Evolutionary conservation across 495 filamentous ascomycete genomes (phyloP).

Genomic region (Entonaema liquescens): DNA sequence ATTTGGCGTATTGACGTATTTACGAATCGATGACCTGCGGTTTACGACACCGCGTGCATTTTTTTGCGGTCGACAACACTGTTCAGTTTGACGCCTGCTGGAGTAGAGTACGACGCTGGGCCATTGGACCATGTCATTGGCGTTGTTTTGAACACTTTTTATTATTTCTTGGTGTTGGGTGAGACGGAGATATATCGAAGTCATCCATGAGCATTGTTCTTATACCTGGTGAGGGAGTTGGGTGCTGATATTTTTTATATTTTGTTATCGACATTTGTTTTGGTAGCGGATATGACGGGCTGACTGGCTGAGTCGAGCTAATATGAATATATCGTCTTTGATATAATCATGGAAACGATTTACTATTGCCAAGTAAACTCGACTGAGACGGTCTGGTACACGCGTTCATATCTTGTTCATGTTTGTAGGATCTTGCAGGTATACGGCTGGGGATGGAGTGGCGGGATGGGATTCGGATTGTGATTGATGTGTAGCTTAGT

Average conservation of each 20-base stretch:
- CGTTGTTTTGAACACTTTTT: neutral
- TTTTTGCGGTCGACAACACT: slow-evolving; percentile 4
- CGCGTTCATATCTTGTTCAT: slow-evolving; percentile 17
- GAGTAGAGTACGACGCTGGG: slow-evolving; percentile 19
- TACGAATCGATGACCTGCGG: slow-evolving; percentile 30
- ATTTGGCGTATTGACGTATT: slow-evolving; percentile 20
- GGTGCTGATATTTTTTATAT: slow-evolving; percentile 14
- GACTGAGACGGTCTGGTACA: slow-evolving; percentile 9
- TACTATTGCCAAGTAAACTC: neutral
- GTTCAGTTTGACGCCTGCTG: slow-evolving; percentile 6
- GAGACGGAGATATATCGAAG: slow-evolving; percentile 8
- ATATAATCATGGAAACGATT: neutral
- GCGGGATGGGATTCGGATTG: neutral
- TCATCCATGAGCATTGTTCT: slow-evolving; percentile 25
- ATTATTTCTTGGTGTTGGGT: neutral
- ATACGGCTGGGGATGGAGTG: slow-evolving; percentile 1
- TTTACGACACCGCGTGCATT: slow-evolving; percentile 9
- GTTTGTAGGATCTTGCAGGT: slow-evolving; percentile 8
- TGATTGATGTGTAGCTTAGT: no score
- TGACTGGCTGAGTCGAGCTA: neutral
- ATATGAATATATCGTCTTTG: slow-evolving; percentile 5
- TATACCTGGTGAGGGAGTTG: slow-evolving; percentile 19
- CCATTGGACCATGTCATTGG: slow-evolving; percentile 7
- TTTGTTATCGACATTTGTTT: no score
- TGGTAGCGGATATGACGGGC: slow-evolving; percentile 4